Evolutionary conservation across 176 grass and related monocot species (phyloP).

Genomic region (Ananas comosus): DNA sequence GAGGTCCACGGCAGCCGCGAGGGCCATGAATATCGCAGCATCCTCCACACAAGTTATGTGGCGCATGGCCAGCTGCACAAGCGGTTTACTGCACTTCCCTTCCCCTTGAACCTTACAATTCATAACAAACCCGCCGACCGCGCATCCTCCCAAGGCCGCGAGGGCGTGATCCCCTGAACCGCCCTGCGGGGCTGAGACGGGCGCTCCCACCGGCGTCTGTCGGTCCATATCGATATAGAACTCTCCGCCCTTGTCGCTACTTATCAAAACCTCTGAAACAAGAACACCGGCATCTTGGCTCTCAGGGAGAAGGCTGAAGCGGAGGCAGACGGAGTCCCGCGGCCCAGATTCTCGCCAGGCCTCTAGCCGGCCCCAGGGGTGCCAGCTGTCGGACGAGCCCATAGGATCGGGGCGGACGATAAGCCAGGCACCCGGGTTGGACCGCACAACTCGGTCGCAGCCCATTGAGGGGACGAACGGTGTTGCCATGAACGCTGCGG

Average conservation of each 20-base stretch:
- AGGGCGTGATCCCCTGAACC: slow-evolving; percentile 2
- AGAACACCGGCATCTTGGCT: slow-evolving; percentile 60
- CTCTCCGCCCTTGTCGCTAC: slow-evolving; percentile 65
- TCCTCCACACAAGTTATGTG: slow-evolving; percentile 79
- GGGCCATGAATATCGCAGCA: slow-evolving; percentile 74
- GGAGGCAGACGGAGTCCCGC: slow-evolving; percentile 34
- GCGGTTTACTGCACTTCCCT: slow-evolving; percentile 32
- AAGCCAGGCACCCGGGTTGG: slow-evolving; percentile 84
- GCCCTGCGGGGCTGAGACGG: neutral
- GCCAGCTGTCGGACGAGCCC: slow-evolving; percentile 55
- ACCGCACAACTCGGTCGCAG: slow-evolving; percentile 58
- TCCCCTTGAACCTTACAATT: slow-evolving; percentile 67
- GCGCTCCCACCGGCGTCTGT: neutral
- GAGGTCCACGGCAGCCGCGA: slow-evolving; percentile 79
- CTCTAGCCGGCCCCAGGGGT: slow-evolving; percentile 81
- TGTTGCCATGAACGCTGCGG: slow-evolving; percentile 81
- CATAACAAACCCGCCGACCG: slow-evolving; percentile 68
- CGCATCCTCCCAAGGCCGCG: slow-evolving; percentile 3
- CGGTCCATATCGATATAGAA: slow-evolving; percentile 71
- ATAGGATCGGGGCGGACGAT: slow-evolving; percentile 38
- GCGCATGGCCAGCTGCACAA: slow-evolving; percentile 58
- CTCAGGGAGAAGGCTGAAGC: slow-evolving; percentile 51
- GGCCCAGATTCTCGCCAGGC: slow-evolving; percentile 53
- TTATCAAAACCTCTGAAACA: slow-evolving; percentile 50
- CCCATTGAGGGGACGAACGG: slow-evolving; percentile 82